phyloP scores from a whole-genome alignment of 805 yeast species.

The Suhomyces sp. region DNA sequence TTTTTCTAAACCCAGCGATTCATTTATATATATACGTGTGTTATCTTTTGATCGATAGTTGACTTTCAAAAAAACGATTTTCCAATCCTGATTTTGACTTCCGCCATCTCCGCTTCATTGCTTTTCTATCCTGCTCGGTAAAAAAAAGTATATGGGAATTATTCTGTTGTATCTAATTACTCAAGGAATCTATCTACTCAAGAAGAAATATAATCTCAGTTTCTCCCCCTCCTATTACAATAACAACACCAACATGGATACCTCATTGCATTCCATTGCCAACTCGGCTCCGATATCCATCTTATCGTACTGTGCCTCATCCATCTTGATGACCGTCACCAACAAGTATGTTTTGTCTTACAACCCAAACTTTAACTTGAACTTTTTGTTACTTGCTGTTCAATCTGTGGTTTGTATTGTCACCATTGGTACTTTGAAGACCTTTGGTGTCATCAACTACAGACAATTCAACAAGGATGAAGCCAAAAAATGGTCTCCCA shows the following conservation, averaged over 20 bases:
- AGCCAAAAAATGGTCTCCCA: slow-evolving; percentile 95
- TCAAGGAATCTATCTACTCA: slow-evolving; percentile 33
- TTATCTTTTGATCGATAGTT: no score
- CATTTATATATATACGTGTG: no score
- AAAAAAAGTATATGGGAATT: slow-evolving; percentile 41
- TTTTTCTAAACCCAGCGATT: no score
- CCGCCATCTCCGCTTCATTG: no score
- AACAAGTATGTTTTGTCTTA: slow-evolving; percentile 90
- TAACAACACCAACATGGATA: slow-evolving; percentile 28
- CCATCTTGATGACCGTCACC: slow-evolving; percentile 96
- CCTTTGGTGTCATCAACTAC: slow-evolving; percentile 75
- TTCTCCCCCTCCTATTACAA: slow-evolving; percentile 1
- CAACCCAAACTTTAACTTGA: slow-evolving; percentile 71
- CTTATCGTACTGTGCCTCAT: slow-evolving; percentile 83
- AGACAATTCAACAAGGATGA: slow-evolving; percentile 83
- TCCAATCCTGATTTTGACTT: no score
- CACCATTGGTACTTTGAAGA: slow-evolving; percentile 71
- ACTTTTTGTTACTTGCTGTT: slow-evolving; percentile 84
- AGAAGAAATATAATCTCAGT: slow-evolving; percentile 22
- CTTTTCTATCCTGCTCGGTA: no score
- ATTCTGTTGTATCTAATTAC: slow-evolving; percentile 38
- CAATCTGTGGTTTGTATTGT: slow-evolving; percentile 83
- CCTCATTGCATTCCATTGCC: slow-evolving; percentile 35
- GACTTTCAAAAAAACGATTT: no score
- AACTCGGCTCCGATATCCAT: slow-evolving; percentile 70